A percentile compares a stretch with the other conserved stretches of the same genome.
phyloP scores from a whole-genome alignment of 1,284 basidiomycete genomes.

The Serendipita sp. region DNA sequence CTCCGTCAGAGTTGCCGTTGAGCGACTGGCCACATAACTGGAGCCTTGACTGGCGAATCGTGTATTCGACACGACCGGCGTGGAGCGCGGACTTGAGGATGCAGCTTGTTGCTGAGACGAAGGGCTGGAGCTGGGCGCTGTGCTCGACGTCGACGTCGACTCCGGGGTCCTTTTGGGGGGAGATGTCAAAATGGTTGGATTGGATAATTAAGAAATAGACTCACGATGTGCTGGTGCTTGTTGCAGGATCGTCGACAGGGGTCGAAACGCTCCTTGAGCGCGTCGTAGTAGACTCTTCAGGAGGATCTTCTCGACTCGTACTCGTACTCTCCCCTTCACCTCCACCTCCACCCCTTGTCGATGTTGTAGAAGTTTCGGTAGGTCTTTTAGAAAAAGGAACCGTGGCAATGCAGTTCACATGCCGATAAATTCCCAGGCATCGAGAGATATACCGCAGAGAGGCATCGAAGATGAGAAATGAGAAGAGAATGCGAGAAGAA shows the following conservation, averaged over 20 bases:
- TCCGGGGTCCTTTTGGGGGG: background rate
- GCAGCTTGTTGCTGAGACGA: background rate
- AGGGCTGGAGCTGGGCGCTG: background rate
- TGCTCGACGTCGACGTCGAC: background rate
- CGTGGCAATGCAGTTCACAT: background rate
- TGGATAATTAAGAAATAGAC: background rate
- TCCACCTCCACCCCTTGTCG: background rate
- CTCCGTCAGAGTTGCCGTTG: background rate
- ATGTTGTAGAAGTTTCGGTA: background rate
- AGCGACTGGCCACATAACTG: background rate
- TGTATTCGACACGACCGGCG: background rate
- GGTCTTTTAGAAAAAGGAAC: background rate
- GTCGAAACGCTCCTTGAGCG: too few species aligned
- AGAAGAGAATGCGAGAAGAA: background rate
- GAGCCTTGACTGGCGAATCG: background rate
- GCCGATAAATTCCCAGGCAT: background rate
- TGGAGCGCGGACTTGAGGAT: background rate
- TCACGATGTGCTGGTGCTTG: background rate
- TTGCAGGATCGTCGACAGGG: too few species aligned
- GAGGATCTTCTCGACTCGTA: background rate
- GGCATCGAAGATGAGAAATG: background rate
- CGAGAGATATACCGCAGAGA: background rate
- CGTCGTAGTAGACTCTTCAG: background rate
- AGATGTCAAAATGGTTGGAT: background rate
- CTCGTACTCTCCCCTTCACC: background rate